Base-by-base conservation (phyloP, 805 yeast genomes). In the Metschnikowia santaceciliae region DNA sequence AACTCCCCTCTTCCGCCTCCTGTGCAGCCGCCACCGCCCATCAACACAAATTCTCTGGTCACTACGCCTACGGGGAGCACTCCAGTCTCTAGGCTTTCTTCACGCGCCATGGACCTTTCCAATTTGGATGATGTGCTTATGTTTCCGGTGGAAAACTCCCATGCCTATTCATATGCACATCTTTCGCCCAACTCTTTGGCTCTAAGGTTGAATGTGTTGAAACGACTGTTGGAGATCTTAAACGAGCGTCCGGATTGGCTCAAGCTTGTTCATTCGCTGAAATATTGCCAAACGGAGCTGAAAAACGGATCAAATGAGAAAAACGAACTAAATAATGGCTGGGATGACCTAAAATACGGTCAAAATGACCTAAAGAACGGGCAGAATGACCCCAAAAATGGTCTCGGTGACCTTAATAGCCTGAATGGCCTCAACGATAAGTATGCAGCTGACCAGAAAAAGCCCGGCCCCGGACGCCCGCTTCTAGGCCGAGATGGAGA, bases 111-210 rank as follows among this genome's bases (percentile, higher is more conserved):
- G 10, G 58, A 54, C 6, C 30, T 50, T 20, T 22, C 55, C 32
- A 52, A 46, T 39, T 47, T 56, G 41, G 49, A 57, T 17, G 77
- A 84, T 49, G 73, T 86, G 17, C 63, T 83, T 37, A 78, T 75
- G 54, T 85, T 88, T 61, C 90, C 92, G 4, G 81, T 83, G 23
- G 90, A 86, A 58, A 86, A 94, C 11, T 81, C 94, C 1, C 91
- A 87, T 63, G 86, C 95, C 1, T 89, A 86, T 62, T 88, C 96
- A 0, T 89, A 89, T 64, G 89, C 94, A 2, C 88, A 86, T 48
- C 69, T 88, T 50, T 84, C 92, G 1, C 94, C 91, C 8, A 86
- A 87, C 62, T 85, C 95, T 1, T 67, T 89, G 50, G 88, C 94
- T 0, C 78, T 88, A 44, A 72, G 96, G 50, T 68, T 89, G 53